phyloP scores from a whole-genome alignment of 257 asterid genomes.

The Scutellaria baicalensis region DNA sequence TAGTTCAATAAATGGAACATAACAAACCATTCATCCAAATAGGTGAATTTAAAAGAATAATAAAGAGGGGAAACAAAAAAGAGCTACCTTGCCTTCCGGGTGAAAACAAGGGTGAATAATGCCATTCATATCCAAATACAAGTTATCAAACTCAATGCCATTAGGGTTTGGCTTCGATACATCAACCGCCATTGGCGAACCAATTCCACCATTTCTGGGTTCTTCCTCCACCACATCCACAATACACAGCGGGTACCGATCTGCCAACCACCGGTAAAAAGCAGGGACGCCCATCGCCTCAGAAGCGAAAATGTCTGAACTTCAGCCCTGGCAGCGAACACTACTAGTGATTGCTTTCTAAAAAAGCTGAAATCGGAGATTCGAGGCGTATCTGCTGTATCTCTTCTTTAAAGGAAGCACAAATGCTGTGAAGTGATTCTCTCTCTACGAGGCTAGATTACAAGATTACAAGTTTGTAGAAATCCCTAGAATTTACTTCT shows the following conservation, averaged over 20 bases:
- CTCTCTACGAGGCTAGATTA: neutral
- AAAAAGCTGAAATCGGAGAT: neutral
- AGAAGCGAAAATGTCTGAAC: neutral
- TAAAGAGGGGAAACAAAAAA: neutral
- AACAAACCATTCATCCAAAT: neutral
- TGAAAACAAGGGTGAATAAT: constrained; percentile 97
- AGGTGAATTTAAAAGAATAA: neutral
- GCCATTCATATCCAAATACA: constrained; percentile 93
- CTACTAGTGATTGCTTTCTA: neutral
- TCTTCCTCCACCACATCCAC: constrained; percentile 83
- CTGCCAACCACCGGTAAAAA: constrained; percentile 92
- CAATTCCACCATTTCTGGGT: constrained; percentile 31
- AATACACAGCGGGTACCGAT: constrained; percentile 80
- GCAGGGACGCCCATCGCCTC: constrained; percentile 88
- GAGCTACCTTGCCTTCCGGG: constrained; percentile 84
- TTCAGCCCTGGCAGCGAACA: constrained; percentile 5
- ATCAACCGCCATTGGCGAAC: constrained; percentile 35
- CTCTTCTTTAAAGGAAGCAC: neutral
- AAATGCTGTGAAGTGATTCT: neutral
- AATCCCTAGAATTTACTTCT: neutral
- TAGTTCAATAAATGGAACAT: neutral
- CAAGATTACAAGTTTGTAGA: neutral
- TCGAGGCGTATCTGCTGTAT: neutral
- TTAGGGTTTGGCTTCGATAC: constrained; percentile 80
- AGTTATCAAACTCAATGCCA: constrained; percentile 81